Percentiles rank a stretch among this genome's conserved stretches.
phyloP scores from a whole-genome alignment of 371 early-diverging fungal species.

The Entomophthora muscae region DNA sequence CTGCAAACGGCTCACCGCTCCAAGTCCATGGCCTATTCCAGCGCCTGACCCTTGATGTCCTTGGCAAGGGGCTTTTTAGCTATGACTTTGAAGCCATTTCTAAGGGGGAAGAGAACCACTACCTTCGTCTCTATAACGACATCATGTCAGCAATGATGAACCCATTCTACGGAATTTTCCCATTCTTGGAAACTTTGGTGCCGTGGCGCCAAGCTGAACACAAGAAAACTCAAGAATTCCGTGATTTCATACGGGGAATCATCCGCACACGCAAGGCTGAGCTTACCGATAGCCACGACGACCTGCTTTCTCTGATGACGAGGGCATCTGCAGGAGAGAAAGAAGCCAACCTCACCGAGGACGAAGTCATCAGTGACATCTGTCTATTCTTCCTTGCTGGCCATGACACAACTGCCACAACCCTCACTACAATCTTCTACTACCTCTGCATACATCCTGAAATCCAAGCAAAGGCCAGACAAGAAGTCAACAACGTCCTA shows the following conservation, averaged over 20 bases:
- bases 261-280: neutral
- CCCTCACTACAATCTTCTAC: conserved; percentile 21
- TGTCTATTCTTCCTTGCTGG: conserved; percentile 28
- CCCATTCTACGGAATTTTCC: neutral
- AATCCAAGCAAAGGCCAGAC: conserved; percentile 18
- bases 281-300: neutral
- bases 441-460: conserved; percentile 23
- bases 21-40: neutral
- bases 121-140: neutral
- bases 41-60: conserved; percentile 2
- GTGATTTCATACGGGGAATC: neutral
- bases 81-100: conserved; percentile 5
- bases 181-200: neutral
- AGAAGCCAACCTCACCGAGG: neutral
- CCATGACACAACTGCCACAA: conserved; percentile 29
- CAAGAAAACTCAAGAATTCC: conserved; percentile 11
- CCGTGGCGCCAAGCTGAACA: conserved; percentile 7
- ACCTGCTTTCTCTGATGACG: conserved; percentile 3
- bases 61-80: conserved; percentile 2
- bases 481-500: too few relatives aligned
- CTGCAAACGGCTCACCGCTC: neutral
- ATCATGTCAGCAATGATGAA: neutral
- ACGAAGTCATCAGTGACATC: conserved; percentile 16
- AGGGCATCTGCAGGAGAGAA: neutral
- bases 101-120: neutral